phyloP scores from a whole-genome alignment of 2,329 filamentous ascomycete genomes.

The Parafenestella ontariensis region DNA sequence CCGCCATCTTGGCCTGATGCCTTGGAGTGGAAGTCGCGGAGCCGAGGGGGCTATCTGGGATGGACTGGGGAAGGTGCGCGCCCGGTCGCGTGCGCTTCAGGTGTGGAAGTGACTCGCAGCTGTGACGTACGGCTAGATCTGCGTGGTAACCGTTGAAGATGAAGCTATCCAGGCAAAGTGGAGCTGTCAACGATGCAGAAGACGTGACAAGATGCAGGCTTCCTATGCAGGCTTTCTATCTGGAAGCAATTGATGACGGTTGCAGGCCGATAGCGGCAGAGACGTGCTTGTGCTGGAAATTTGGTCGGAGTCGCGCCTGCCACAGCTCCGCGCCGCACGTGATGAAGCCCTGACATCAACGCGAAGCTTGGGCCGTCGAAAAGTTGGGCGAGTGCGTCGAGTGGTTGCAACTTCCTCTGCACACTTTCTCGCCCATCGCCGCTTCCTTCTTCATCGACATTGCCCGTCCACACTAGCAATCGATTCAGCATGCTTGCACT shows the following conservation, averaged over 20 bases:
- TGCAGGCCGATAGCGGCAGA: constrained; percentile 16
- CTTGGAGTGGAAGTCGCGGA: background rate
- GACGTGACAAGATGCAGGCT: background rate
- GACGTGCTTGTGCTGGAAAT: constrained; percentile 3
- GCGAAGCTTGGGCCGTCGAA: constrained; percentile 26
- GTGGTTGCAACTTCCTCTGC: constrained; percentile 10
- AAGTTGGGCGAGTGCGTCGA: constrained; percentile 25
- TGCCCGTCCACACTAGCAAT: background rate
- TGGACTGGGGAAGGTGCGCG: constrained; percentile 4
- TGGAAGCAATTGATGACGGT: background rate
- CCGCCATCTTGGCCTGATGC: constrained; percentile 27
- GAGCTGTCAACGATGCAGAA: background rate
- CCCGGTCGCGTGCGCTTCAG: constrained; percentile 7
- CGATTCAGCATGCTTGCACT: constrained; percentile 53
- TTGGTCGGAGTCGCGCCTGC: constrained; percentile 13
- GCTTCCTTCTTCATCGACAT: background rate
- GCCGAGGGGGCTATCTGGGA: constrained; percentile 5
- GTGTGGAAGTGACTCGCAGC: constrained; percentile 9
- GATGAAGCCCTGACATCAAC: constrained; percentile 25
- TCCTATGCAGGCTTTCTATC: background rate
- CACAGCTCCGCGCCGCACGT: constrained; percentile 6
- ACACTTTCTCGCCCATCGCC: constrained; percentile 8
- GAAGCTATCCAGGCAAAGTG: background rate
- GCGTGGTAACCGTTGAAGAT: background rate
- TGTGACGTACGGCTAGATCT: constrained; percentile 12